These are phyloP conservation scores for Candida odintsovae DNA, from an alignment of 805 yeast species.

Conservation along the genomic window DNA sequence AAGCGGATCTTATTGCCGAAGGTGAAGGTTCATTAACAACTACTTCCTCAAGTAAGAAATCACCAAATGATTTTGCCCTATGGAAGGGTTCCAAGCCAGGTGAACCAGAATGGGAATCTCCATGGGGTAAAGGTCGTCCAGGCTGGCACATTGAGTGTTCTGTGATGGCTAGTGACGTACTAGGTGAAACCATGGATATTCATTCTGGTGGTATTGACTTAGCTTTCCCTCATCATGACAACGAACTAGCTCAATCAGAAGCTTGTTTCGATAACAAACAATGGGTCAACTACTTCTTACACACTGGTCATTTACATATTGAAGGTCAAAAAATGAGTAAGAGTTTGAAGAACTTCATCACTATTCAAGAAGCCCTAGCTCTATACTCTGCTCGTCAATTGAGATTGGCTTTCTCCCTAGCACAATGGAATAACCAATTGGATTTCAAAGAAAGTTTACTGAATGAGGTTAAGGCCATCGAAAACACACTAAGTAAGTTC, in stretches of 20 bases:
- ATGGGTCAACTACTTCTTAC: conserved; percentile 96
- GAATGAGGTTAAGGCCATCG: conserved; percentile 70
- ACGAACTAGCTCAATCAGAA: conserved; percentile 95
- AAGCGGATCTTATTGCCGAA: conserved; percentile 77
- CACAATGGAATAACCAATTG: conserved; percentile 87
- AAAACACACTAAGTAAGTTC: conserved; percentile 71
- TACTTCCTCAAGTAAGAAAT: conserved; percentile 54
- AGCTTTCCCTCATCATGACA: conserved; percentile 98
- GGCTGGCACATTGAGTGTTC: conserved; percentile 99
- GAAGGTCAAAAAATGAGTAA: conserved; percentile 99
- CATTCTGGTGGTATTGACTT: conserved; percentile 97
- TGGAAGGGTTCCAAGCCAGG: conserved; percentile 98
- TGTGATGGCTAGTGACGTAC: conserved; percentile 91
- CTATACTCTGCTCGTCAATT: conserved; percentile 74
- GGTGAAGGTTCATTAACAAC: conserved; percentile 85
- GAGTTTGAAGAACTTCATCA: conserved; percentile 89
- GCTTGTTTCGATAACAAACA: conserved; percentile 85
- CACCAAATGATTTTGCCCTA: conserved; percentile 84
- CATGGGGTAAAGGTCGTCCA: conserved; percentile 97
- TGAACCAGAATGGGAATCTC: conserved; percentile 92
- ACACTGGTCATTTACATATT: conserved; percentile 95
- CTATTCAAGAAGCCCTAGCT: conserved; percentile 82
- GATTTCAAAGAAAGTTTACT: conserved; percentile 85
- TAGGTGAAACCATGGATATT: conserved; percentile 82
- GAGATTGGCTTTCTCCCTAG: conserved; percentile 84